phyloP scores from a whole-genome alignment of 1,284 basidiomycete genomes.

The Erythrobasidium hasegawianum region DNA sequence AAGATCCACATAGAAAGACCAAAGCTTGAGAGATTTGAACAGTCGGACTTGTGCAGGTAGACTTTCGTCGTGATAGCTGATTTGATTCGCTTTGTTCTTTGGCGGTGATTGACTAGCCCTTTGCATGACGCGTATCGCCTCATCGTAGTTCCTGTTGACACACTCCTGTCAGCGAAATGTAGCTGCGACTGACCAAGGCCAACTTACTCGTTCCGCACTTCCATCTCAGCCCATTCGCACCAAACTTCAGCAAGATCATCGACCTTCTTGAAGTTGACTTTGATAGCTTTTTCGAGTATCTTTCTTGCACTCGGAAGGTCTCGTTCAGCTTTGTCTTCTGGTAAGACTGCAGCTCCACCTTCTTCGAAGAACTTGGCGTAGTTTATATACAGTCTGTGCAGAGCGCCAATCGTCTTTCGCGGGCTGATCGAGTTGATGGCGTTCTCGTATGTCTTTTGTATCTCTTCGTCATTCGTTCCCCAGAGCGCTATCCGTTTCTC shows the following conservation, averaged over 20 bases:
- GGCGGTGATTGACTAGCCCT: conserved; percentile 70
- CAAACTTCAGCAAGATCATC: conserved; percentile 98
- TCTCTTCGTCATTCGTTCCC: conserved; percentile 86
- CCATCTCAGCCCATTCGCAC: conserved; percentile 99
- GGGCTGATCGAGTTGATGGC: conserved; percentile 86
- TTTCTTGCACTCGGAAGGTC: conserved; percentile 83
- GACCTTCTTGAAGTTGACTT: conserved; percentile 88
- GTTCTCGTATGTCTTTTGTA: conserved; percentile 70
- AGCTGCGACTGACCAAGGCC: background rate
- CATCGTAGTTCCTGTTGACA: conserved; percentile 77
- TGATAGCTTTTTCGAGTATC: conserved; percentile 85
- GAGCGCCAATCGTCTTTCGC: conserved; percentile 83
- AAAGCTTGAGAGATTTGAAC: conserved; percentile 97
- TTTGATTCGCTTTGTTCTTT: conserved; percentile 74
- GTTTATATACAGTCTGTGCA: conserved; percentile 86
- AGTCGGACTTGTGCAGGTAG: conserved; percentile 81
- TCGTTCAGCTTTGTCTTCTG: conserved; percentile 59
- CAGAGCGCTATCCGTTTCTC: conserved; percentile 94
- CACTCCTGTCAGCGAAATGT: background rate
- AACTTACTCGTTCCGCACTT: conserved; percentile 85
- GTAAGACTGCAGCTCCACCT: conserved; percentile 60
- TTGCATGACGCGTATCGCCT: conserved; percentile 90
- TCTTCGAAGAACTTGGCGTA: conserved; percentile 98
- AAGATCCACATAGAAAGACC: conserved; percentile 97
- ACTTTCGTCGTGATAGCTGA: conserved; percentile 92